Base-by-base conservation (phyloP, 208 protist genomes). In the Wallacemonas rigidus region DNA sequence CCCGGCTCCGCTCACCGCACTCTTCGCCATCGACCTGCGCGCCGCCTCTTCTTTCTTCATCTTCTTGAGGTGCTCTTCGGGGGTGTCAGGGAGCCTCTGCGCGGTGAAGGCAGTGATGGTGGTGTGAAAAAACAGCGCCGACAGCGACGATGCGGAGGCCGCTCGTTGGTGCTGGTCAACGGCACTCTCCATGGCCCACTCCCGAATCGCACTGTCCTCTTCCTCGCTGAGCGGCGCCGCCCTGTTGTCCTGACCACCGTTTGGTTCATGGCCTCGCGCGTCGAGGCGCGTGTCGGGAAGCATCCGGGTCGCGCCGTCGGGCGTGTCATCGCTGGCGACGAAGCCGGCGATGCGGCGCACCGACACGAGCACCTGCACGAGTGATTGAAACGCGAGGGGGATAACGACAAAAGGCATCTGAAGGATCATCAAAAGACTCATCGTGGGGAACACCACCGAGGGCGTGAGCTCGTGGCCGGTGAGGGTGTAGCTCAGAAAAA, bases 371-470 rank as follows among this genome's bases (percentile, higher is more conserved):
- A 90, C 83, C 38, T 95, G 80, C 2, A 85, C 77, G 1, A 93
- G 7, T 3, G 69, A 51, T 36, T 74, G 86, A n/a, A 96, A 43
- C 6, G 91, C 35, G 9, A 82, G 78, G 11, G 96, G 94, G 8
- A 98, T 75, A 78, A 94, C 85, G 35, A 89, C 81, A 39, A 94
- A 85, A 41, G 86, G 91, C 45, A 90, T 80, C 39, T 83, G 82
- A 6, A 98, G 74, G 6, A 97, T 77, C 67, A 87, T 81, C 60
- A 98, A 85, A 26, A 98, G 86, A 8, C 81, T 56, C 12, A 98
- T 81, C 2, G 92, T 54, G 1, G 94, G 91, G 71, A 98, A 98
- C 2, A 93, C 93, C 36, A 93, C 80, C 8, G 87, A 73, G 3
- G 94, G 82, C 0, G 84, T 90, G 12, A 98, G 85, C n/a, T 82